A percentile compares a stretch with the other conserved stretches of the same genome.
Conservation (phyloP, 345 rosid species). For the Aquilaria sinensis region DNA sequence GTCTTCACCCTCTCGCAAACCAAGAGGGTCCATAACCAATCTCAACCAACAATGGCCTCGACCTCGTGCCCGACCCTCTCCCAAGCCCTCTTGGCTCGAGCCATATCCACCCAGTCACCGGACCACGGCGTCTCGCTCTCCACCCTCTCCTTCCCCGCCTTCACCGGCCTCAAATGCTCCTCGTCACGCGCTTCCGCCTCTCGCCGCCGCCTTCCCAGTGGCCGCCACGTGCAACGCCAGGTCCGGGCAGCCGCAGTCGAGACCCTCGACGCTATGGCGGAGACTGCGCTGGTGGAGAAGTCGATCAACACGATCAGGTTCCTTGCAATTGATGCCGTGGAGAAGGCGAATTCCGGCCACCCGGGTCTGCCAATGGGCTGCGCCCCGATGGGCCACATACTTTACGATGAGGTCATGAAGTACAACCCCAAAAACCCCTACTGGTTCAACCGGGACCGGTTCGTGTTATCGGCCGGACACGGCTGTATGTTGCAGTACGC, state of each 20-base stretch:
- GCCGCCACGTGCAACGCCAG: slow-evolving; percentile 5
- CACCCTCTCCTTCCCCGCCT: slow-evolving; percentile 31
- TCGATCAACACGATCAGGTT: slow-evolving; percentile 83
- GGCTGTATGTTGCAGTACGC: slow-evolving; percentile 97
- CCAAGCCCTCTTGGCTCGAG: slow-evolving; percentile 46
- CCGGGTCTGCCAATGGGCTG: slow-evolving; percentile 99
- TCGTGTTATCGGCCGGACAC: slow-evolving; percentile 93
- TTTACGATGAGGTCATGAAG: slow-evolving; percentile 87
- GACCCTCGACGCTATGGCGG: slow-evolving; percentile 39
- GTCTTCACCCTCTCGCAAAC: not conserved
- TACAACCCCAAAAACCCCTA: slow-evolving; percentile 94
- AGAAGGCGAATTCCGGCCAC: slow-evolving; percentile 96
- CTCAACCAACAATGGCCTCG: slow-evolving; percentile 43
- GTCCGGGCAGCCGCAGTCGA: slow-evolving; percentile 51
- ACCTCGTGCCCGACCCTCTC: slow-evolving; percentile 43
- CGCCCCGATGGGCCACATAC: slow-evolving; percentile 87
- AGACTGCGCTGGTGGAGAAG: slow-evolving; percentile 65
- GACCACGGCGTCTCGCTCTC: slow-evolving; percentile 41
- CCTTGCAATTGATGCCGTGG: slow-evolving; percentile 85
- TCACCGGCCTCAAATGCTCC: slow-evolving; percentile 49
- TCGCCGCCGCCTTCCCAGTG: slow-evolving; percentile 19
- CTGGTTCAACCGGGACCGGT: slow-evolving; percentile 97
- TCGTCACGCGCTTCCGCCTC: slow-evolving; percentile 19
- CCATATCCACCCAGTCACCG: slow-evolving; percentile 35
- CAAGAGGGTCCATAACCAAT: not conserved